phyloP scores from a whole-genome alignment of 257 asterid species.

The Fraxinus cuspidata region DNA sequence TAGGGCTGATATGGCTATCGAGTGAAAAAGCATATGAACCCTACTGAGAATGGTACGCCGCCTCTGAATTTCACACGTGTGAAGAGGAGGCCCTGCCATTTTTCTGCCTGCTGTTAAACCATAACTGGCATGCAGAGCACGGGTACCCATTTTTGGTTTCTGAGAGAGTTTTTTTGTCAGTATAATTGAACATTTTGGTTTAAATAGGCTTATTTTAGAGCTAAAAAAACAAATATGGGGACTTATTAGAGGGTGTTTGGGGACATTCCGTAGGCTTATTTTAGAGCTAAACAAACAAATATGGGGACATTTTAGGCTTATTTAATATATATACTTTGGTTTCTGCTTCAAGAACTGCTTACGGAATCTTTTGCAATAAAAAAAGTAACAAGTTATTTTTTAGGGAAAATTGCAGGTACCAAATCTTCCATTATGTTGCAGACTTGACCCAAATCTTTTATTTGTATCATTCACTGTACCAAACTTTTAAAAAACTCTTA shows the following conservation, averaged over 20 bases:
- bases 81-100: slow-evolving; percentile 34
- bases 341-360: neutral
- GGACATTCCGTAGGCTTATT: no score
- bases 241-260: slow-evolving; percentile 17
- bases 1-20: slow-evolving; percentile 44
- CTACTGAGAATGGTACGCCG: slow-evolving; percentile 55
- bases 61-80: slow-evolving; percentile 62
- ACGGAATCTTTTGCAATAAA: neutral
- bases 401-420: no score
- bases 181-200: neutral
- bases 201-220: slow-evolving; percentile 25
- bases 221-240: slow-evolving; percentile 35
- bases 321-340: slow-evolving; percentile 17
- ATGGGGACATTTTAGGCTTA: neutral
- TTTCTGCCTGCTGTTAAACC: neutral
- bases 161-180: neutral
- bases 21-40: slow-evolving; percentile 63
- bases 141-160: neutral
- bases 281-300: no score
- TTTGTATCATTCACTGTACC: no score
- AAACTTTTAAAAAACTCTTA: no score
- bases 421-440: no score
- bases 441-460: no score
- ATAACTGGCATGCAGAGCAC: slow-evolving; percentile 2
- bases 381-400: neutral